Evolutionary conservation across 2,329 filamentous ascomycete species (phyloP), one percentile per base, ranked within the genome.

Genomic region (Akanthomyces lecanii): DNA sequence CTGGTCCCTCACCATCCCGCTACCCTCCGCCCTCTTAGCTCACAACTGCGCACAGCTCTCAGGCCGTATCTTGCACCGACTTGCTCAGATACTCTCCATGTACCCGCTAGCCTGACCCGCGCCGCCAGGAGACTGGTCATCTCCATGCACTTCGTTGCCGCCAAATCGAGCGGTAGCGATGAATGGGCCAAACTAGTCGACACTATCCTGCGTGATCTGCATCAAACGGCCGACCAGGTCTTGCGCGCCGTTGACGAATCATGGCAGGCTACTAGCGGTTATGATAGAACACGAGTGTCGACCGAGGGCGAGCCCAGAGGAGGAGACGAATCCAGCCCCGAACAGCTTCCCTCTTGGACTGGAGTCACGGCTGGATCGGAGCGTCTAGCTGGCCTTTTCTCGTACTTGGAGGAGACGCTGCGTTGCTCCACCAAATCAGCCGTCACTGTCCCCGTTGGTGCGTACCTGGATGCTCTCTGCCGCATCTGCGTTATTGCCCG

Each of bases 1-100:
- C 79, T 97, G 40, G 78, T 96, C 38, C 89, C 90, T n/a, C 83
- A 88, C 59, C 93, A 96, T 74, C 88, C 91, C 36, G 90, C 92
- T 7, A 91, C 91, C 38, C 89, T 96, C 74, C 88, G 94, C 14
- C 89, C 91, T 0, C 91, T 89, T 71, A 82, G 85, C 64, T 81
- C 83, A 44, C 89, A 92, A 67, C 82, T 96, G 50, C 85, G 83
- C 62, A 77, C 82, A 14, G 79, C 89, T 23, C 76, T 88, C 48
- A 79, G 82, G 52, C 76, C 76, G 6, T 85, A 88, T 66, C 74
- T 94, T 60, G 86, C 87, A 3, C 87, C 88, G 2, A 89, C 89
- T 5, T 79, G 81, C 33, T 83, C 82, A 14, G 82, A 84, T 64
- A 71, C 70, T 36, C 48, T 72, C 16, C 73, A 79, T 5, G 78